Conservation (phyloP, 2,329 filamentous ascomycete genomes). For the Fusarium succisae region DNA sequence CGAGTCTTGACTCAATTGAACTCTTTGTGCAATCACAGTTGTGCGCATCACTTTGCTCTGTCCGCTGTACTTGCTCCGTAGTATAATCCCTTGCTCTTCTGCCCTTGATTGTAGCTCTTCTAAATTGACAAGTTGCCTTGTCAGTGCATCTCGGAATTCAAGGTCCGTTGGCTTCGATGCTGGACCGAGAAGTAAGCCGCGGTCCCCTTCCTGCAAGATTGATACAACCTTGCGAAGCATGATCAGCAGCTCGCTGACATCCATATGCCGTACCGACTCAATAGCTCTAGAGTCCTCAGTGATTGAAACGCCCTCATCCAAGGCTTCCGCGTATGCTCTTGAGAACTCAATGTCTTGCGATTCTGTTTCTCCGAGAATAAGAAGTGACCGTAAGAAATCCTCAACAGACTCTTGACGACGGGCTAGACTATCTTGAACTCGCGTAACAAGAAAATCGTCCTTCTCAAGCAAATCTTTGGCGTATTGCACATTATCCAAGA, state of each 20-base stretch:
- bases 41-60: conserved; percentile 76
- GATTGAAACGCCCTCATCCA: conserved; percentile 63
- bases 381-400: conserved; percentile 60
- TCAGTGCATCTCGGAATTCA: conserved; percentile 48
- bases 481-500: conserved; percentile 55
- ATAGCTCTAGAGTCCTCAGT: conserved; percentile 65
- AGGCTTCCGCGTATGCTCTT: conserved; percentile 68
- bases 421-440: conserved; percentile 49
- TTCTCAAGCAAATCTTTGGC: conserved; percentile 65
- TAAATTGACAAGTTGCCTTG: conserved; percentile 56
- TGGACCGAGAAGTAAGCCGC: conserved; percentile 46
- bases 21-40: conserved; percentile 82
- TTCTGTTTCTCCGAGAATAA: conserved; percentile 54
- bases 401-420: conserved; percentile 49
- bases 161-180: conserved; percentile 46
- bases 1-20: conserved; percentile 80
- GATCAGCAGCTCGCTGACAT: conserved; percentile 43
- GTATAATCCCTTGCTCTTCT: conserved; percentile 55
- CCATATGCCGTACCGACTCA: conserved; percentile 67
- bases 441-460: conserved; percentile 62
- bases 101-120: conserved; percentile 57
- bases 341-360: conserved; percentile 55
- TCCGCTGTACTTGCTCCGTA: conserved; percentile 80
- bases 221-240: conserved; percentile 42
- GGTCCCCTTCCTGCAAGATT: conserved; percentile 50